A percentile compares a stretch with the other conserved stretches of the same genome.
These are phyloP conservation scores for Oxyria digyna DNA, from an alignment of 148 eudicot genomes.

Conservation along the genomic window DNA sequence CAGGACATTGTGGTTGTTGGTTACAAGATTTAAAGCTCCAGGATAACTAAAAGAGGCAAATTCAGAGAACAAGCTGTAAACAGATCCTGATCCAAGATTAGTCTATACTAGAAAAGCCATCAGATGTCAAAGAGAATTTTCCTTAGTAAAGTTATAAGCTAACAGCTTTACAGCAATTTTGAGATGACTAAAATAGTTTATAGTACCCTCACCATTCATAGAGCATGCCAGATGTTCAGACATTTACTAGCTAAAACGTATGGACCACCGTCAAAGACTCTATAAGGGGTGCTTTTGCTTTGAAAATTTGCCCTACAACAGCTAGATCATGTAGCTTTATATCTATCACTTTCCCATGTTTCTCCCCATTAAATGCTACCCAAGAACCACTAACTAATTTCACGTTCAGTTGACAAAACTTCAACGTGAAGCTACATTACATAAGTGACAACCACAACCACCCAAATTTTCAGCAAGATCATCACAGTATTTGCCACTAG, in stretches of 20 bases:
- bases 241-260: background rate
- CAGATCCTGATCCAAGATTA: background rate
- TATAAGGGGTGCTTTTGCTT: background rate
- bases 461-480: background rate
- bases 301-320: background rate
- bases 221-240: background rate
- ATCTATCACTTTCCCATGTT: background rate
- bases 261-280: background rate
- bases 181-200: background rate
- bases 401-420: slow-evolving; percentile 4
- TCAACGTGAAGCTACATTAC: background rate
- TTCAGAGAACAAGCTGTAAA: background rate
- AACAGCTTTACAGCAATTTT: background rate
- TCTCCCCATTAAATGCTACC: slow-evolving; percentile 2
- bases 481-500: background rate
- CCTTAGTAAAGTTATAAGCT: background rate
- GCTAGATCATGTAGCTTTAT: background rate
- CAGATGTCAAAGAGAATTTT: background rate
- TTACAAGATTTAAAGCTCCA: background rate
- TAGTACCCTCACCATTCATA: background rate
- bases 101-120: background rate
- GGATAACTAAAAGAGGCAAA: background rate
- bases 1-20: background rate
- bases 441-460: background rate
- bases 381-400: slow-evolving; percentile 3